Base-by-base conservation (phyloP, 257 asterid genomes). In the Misopates orontium region DNA sequence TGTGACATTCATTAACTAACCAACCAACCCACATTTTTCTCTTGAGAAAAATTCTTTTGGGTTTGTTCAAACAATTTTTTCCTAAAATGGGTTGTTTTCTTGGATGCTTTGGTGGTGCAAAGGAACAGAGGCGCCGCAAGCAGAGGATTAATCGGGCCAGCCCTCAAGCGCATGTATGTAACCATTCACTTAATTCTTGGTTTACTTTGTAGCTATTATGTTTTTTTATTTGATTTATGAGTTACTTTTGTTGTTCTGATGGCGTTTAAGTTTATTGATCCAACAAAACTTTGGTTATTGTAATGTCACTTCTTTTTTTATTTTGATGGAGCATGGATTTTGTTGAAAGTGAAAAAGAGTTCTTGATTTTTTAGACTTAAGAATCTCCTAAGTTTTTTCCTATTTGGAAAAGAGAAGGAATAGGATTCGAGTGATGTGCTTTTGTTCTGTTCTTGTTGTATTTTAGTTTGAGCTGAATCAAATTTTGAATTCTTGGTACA, bases 71-170 rank as follows among this genome's bases (percentile, higher is more conserved):
- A 28, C 3, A 28, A 28, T 28, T 7, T 28, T 28, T 28, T 28
- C 7, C 7, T 28, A 18, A 14, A 57, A 76, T 76, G 81, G 81
- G 75, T 31, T 76, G 81, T 67, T 72, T 76, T 76, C 75, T 76
- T 59, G 78, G 78, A 13, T 76, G 75, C 54, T 68, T 76, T 51
- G 69, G 66, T 42, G 75, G 71, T 23, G 52, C 56, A 4, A 71
- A 67, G 31, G 68, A 76, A 56, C 58, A 40, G 1, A 67, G 22
- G 25, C 68, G 72, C 25, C 50, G 67, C 13, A 67, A 62, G 50
- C 60, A 36, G 31, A 67, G 69, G 65, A 32, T 12, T 28, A 62
- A 40, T 11, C 71, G 74, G 17, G 24, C 24, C 15, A 59, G 20
- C 47, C 56, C 69, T 58, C 74, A 68, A 50, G 36, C 59, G 9